phyloP scores from a whole-genome alignment of 768 basidiomycete genomes.

The Suillus occidentalis region DNA sequence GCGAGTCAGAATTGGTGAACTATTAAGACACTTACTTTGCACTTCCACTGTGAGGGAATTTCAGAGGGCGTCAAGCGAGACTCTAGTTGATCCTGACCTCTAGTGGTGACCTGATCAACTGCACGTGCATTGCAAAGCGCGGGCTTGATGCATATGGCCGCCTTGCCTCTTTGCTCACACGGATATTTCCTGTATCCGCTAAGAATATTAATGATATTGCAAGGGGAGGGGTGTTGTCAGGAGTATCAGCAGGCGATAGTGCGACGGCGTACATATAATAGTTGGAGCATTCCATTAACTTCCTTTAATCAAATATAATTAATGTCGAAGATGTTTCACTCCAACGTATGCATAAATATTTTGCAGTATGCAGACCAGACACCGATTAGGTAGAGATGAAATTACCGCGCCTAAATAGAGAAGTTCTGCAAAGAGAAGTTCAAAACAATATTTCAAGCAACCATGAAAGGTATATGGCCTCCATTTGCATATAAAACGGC shows the following conservation, averaged over 20 bases:
- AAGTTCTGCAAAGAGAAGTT: neutral
- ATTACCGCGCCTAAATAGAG: neutral
- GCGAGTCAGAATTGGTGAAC: neutral
- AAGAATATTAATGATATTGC: neutral
- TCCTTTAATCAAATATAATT: neutral
- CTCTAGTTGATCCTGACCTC: neutral
- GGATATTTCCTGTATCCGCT: neutral
- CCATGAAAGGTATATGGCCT: constrained; percentile 17
- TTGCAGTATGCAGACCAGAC: neutral
- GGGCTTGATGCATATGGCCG: neutral
- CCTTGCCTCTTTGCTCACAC: neutral
- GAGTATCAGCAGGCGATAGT: neutral
- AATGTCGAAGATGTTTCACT: neutral
- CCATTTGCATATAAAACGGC: constrained; percentile 34
- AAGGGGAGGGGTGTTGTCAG: neutral
- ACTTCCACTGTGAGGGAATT: neutral
- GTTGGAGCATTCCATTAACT: neutral
- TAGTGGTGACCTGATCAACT: neutral
- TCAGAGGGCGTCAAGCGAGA: neutral
- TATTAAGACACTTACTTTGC: neutral
- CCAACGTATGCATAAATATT: neutral
- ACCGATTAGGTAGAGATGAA: neutral
- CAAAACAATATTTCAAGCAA: neutral
- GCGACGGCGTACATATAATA: neutral
- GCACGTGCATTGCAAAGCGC: neutral